Base-by-base conservation (phyloP, 805 yeast species). In the Hanseniaspora valbyensis region DNA sequence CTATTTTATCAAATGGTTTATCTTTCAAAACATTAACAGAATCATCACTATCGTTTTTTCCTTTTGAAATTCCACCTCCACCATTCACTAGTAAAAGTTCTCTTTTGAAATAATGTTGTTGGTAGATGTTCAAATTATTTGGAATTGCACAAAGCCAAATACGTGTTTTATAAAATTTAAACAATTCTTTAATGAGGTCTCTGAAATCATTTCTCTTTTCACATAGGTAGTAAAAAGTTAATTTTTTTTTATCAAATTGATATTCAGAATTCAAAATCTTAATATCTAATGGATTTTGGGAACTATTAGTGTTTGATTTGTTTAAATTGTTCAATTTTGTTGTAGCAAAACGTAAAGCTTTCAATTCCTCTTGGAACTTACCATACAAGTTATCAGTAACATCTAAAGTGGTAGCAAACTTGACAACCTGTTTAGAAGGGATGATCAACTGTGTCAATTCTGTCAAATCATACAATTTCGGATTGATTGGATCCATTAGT, bases 81-180 rank as follows among this genome's bases (percentile, higher is more conserved):
- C 66, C 57, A 16, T 65, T 63, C 1, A 65, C 65, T 2, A 54
- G 55, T 26, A 43, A 43, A 13, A 39, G 32, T 21, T 39, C 42
- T 16, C 16, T 39, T 16, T 25, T 25, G 14, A n/a, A 24, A 22
- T 39, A 39, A 25, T 39, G 42, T 8, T 25, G 25, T 39, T 26
- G 18, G 13, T 39, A 39, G 41, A 65, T 62, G 1, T 57, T 56
- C 41, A 65, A 45, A 52, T 64, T 63, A 42, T 64, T 65, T 21
- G 65, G 69, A 25, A 82, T 83, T 0, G 92, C 89, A 70, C 89
- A 81, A 65, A 84, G 67, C 92, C 94, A 84, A 55, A 83, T 83
- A 59, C 90, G 70, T 0, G 89, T 82, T 65, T 83, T 83, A 68
- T 81, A 83, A 53, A 80, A 77, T 60, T 81, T 78, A 69, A 81